Evolutionary conservation across 495 filamentous ascomycete genomes (phyloP), one percentile per base, ranked within the genome.

Genomic region (Daldinia loculata): DNA sequence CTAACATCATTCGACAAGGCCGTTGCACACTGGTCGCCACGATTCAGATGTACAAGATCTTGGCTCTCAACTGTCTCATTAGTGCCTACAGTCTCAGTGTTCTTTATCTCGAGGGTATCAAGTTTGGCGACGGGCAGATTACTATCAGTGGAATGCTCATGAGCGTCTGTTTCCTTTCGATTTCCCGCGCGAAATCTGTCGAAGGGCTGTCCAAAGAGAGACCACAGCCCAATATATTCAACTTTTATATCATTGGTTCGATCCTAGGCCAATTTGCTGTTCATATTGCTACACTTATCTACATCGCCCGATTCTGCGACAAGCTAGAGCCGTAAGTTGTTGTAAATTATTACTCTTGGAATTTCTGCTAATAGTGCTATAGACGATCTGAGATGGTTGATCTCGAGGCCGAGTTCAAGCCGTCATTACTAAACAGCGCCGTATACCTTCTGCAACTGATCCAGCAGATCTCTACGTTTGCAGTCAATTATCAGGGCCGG

Each of bases 11-110:
- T 71, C 91, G 95, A 66, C 95, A 99, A 81, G 95, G 95, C 56
- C 90, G 95, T 64, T 99, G 95, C 80, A 98, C 95, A 2, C 85
- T 99, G 11, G 96, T 99, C 53, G 95, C 95, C 4, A 98, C 96
- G 3, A 98, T 99, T 70, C 95, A 99, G 82, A 99, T 99, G 95
- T 99, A 98, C 87, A 99, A 99, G 85, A 99, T 99, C 74, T 87
- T 99, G 59, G 95, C 95, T 22, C 84, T 99, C 65, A 99, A 99
- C 84, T 99, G 95, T 78, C 84, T 99, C 75, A 99, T 99, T 79
- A 97, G 92, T 75, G 95, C 95, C 22, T 99, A 99, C 88, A 97
- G 94, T 82, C 80, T 98, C 74, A 94, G 91, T 80, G 95, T 99
- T 38, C 85, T 99, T 50, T 99, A 99, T 76, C 84, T 99, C 6